These are phyloP conservation scores for Taphrina wiesneri DNA, from an alignment of 1,139 yeast genomes.

Conservation along the genomic window DNA sequence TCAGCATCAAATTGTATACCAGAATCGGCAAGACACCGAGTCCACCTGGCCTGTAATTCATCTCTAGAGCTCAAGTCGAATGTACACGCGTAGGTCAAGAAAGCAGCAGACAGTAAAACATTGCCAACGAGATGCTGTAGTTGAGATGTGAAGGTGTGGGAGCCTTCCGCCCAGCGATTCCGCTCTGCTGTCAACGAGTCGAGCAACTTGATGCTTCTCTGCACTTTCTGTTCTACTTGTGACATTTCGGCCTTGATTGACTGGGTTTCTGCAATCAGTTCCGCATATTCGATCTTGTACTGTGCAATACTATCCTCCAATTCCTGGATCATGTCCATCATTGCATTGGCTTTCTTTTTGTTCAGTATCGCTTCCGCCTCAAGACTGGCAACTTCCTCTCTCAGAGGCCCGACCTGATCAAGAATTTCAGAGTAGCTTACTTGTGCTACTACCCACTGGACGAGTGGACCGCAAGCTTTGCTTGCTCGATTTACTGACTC, in stretches of 20 bases:
- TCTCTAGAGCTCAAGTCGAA: conserved; percentile 58
- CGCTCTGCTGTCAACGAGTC: conserved; percentile 68
- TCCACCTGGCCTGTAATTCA: conserved; percentile 51
- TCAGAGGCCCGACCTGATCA: conserved; percentile 72
- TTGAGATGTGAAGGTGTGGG: conserved; percentile 54
- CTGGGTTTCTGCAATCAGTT: conserved; percentile 75
- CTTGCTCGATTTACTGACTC: conserved; percentile 84
- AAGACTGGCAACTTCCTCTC: conserved; percentile 61
- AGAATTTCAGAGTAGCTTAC: conserved; percentile 67
- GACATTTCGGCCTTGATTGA: conserved; percentile 69
- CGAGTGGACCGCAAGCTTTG: conserved; percentile 90
- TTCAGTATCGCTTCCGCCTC: conserved; percentile 66
- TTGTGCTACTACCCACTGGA: conserved; percentile 90
- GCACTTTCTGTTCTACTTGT: conserved; percentile 61
- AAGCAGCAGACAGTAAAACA: conserved; percentile 63
- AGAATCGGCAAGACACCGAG: conserved; percentile 46
- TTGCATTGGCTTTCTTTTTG: conserved; percentile 59
- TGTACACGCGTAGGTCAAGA: conserved; percentile 62
- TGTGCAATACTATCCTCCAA: conserved; percentile 66
- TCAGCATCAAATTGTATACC: conserved; percentile 52
- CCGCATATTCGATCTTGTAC: conserved; percentile 70
- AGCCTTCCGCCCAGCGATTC: conserved; percentile 69
- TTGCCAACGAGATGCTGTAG: conserved; percentile 63
- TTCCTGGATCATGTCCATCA: conserved; percentile 78
- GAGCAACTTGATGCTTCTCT: conserved; percentile 63